Conservation (phyloP, 2,329 filamentous ascomycete species). For the Phaeosphaeria sp. region DNA sequence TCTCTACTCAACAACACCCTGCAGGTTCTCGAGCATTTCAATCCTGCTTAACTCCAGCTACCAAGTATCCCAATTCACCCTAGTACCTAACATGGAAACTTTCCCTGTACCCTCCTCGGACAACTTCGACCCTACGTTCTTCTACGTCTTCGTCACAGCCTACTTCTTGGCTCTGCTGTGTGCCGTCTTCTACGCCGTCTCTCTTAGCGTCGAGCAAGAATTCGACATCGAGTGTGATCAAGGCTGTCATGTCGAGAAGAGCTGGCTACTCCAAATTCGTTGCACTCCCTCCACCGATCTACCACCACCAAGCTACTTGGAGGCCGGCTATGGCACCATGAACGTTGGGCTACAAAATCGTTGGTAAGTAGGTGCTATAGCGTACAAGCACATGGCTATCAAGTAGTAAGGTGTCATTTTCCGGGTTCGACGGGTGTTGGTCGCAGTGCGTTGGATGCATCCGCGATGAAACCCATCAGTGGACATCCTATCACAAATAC, state of each 20-base stretch:
- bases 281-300: not conserved
- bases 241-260: not conserved
- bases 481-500: too few species aligned
- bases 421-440: too few species aligned
- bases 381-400: not conserved
- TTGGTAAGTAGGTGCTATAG: too few species aligned
- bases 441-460: too few species aligned
- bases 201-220: not conserved
- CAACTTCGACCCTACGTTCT: not conserved
- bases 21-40: too few species aligned
- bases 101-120: not conserved
- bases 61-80: not conserved
- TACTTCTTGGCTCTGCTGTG: not conserved
- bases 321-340: not conserved
- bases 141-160: not conserved
- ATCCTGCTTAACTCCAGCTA: not conserved
- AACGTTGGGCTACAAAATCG: not conserved
- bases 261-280: not conserved
- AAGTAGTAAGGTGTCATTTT: not conserved
- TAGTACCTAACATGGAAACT: not conserved
- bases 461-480: too few species aligned
- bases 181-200: not conserved
- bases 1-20: too few species aligned
- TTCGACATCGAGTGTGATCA: not conserved
- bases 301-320: not conserved